These are phyloP conservation scores for Drechslerella coelobrocha DNA, from an alignment of 2,329 filamentous ascomycete genomes.

Conservation along the genomic window DNA sequence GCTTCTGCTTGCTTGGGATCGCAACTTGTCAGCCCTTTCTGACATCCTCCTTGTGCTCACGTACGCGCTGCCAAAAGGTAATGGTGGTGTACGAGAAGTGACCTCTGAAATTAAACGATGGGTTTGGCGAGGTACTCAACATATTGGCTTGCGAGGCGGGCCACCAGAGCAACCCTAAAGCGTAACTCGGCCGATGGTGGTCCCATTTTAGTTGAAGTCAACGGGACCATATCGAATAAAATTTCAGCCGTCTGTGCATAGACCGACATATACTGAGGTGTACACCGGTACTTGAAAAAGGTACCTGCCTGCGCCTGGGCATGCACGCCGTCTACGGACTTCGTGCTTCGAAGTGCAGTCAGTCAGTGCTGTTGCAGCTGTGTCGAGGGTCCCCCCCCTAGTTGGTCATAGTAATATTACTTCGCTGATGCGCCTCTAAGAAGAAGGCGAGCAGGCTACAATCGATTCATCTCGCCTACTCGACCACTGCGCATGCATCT, in stretches of 20 bases:
- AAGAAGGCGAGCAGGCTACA: conserved; percentile 45
- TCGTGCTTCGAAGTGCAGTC: conserved; percentile 26
- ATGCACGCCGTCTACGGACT: conserved; percentile 20
- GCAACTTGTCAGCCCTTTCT: conserved; percentile 35
- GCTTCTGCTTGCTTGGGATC: conserved; percentile 29
- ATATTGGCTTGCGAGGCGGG: conserved; percentile 38
- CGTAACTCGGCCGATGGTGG: conserved; percentile 30
- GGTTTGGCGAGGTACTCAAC: conserved; percentile 25
- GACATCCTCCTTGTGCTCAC: conserved; percentile 13
- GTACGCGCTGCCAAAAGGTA: conserved; percentile 32
- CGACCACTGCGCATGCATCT: conserved; percentile 20
- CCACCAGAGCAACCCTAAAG: conserved; percentile 32
- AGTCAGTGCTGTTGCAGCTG: conserved; percentile 40
- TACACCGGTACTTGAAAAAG: conserved; percentile 27
- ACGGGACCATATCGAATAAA: conserved; percentile 16
- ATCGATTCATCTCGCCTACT: conserved; percentile 48
- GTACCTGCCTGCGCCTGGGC: conserved; percentile 4
- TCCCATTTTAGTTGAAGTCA: conserved; percentile 20
- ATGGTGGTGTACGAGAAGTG: conserved; percentile 25
- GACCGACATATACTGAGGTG: conserved; percentile 40
- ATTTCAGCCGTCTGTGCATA: conserved; percentile 49
- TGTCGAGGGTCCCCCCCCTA: conserved; percentile 45
- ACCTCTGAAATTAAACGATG: conserved; percentile 26
- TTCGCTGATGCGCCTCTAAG: conserved; percentile 36
- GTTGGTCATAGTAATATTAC: conserved; percentile 28